These are phyloP conservation scores for Microbotryum lychnidis-dioicae DNA, from an alignment of 1,284 basidiomycete species.

Conservation along the genomic window DNA sequence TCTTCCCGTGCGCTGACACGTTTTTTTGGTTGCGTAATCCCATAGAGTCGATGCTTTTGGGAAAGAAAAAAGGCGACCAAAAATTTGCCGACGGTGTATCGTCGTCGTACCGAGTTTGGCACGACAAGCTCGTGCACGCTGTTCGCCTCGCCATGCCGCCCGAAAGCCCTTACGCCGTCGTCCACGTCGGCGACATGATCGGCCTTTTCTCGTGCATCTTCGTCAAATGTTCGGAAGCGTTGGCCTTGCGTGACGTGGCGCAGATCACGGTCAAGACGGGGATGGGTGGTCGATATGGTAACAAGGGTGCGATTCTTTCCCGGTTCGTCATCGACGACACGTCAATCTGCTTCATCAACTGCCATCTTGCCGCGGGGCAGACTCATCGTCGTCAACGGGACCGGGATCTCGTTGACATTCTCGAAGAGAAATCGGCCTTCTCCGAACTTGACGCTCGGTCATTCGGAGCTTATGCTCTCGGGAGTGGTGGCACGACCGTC, in stretches of 20 bases:
- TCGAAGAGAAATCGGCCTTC: conserved; percentile 71
- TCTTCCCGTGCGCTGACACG: background rate
- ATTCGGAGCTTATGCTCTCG: conserved; percentile 62
- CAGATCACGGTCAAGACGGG: conserved; percentile 92
- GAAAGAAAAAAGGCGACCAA: conserved; percentile 57
- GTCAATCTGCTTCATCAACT: conserved; percentile 88
- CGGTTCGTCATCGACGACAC: conserved; percentile 86
- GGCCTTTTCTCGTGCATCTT: conserved; percentile 84
- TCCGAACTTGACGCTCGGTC: conserved; percentile 38
- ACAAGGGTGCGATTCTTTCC: conserved; percentile 75
- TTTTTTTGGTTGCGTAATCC: background rate
- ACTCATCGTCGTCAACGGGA: conserved; percentile 81
- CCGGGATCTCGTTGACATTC: conserved; percentile 80
- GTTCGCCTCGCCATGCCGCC: conserved; percentile 61
- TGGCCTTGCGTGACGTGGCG: conserved; percentile 82
- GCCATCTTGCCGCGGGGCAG: conserved; percentile 93
- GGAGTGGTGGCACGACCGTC: conserved; percentile 88
- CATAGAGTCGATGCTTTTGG: conserved; percentile 66
- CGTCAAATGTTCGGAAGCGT: conserved; percentile 66
- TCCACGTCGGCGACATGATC: conserved; percentile 88
- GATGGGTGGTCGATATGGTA: conserved; percentile 92
- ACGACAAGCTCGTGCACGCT: conserved; percentile 66
- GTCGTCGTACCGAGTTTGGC: conserved; percentile 76
- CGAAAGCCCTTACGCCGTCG: conserved; percentile 60
- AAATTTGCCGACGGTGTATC: conserved; percentile 43